These are phyloP conservation scores for Cordyceps pruinosa DNA, from an alignment of 2,329 filamentous ascomycete species.

Conservation along the genomic window DNA sequence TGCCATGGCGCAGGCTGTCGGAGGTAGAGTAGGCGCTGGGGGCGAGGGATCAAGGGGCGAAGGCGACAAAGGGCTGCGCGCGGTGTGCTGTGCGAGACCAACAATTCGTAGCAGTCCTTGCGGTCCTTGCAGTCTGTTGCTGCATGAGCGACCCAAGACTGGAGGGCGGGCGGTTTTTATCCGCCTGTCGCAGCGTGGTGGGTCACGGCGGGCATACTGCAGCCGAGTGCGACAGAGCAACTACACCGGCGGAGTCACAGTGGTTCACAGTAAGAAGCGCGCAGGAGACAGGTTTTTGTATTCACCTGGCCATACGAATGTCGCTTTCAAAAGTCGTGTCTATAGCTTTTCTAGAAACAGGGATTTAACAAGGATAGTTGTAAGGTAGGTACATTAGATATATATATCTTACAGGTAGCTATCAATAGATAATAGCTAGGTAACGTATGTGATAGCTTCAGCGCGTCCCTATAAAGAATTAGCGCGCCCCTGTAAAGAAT, in stretches of 20 bases:
- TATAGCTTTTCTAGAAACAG: too few species aligned
- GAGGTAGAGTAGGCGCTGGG: not conserved
- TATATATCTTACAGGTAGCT: too few species aligned
- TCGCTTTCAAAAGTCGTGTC: too few species aligned
- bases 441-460: too few species aligned
- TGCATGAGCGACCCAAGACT: not conserved
- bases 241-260: not conserved
- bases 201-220: not conserved
- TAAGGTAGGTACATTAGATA: too few species aligned
- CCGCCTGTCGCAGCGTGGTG: not conserved
- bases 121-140: not conserved
- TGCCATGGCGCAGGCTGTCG: slow-evolving; percentile 15
- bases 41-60: not conserved
- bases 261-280: not conserved
- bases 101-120: too few species aligned
- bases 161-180: slow-evolving; percentile 7
- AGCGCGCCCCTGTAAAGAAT: too few species aligned
- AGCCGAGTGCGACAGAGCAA: not conserved
- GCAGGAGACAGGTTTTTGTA: not conserved
- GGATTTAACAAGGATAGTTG: too few species aligned
- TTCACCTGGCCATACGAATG: not conserved
- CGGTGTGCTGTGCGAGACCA: not conserved
- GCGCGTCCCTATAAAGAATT: too few species aligned
- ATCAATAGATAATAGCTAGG: too few species aligned
- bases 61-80: not conserved